These are phyloP conservation scores for Torrubiellomyces zombiae DNA, from an alignment of 2,329 filamentous ascomycete species.

Conservation along the genomic window DNA sequence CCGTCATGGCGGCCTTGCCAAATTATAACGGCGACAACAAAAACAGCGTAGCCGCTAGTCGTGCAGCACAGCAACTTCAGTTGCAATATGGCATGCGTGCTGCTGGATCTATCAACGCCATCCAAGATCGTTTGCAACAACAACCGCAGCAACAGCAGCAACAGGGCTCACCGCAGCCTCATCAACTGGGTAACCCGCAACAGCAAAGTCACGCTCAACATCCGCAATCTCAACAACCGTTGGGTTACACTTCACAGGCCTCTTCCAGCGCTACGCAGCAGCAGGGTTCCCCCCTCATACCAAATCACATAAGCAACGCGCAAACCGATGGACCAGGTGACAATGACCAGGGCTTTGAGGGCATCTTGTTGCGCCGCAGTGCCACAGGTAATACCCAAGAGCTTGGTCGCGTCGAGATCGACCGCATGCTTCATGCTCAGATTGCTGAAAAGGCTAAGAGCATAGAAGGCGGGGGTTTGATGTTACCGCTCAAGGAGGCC, in stretches of 20 bases:
- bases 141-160: slow-evolving; percentile 13
- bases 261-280: slow-evolving; percentile 14
- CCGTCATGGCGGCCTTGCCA: slow-evolving; percentile 16
- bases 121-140: slow-evolving; percentile 28
- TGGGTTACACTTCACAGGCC: background rate
- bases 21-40: slow-evolving; percentile 17
- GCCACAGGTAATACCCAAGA: slow-evolving; percentile 35
- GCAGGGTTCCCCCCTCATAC: slow-evolving; percentile 15
- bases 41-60: slow-evolving; percentile 29
- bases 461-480: slow-evolving; percentile 60
- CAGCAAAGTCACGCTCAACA: slow-evolving; percentile 10
- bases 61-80: slow-evolving; percentile 40
- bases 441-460: slow-evolving; percentile 47
- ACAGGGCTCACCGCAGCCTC: slow-evolving; percentile 11
- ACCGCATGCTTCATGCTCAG: slow-evolving; percentile 50
- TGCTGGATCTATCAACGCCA: slow-evolving; percentile 48
- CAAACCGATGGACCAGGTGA: slow-evolving; percentile 60
- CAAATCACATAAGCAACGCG: slow-evolving; percentile 18
- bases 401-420: slow-evolving; percentile 46
- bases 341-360: slow-evolving; percentile 36
- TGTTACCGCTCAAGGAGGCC: slow-evolving; percentile 51
- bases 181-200: slow-evolving; percentile 14
- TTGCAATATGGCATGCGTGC: slow-evolving; percentile 45
- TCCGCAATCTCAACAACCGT: slow-evolving; percentile 10
- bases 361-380: slow-evolving; percentile 40